These are phyloP conservation scores for Amanita pseudoporphyria DNA, from an alignment of 768 basidiomycete species.

Conservation along the genomic window DNA sequence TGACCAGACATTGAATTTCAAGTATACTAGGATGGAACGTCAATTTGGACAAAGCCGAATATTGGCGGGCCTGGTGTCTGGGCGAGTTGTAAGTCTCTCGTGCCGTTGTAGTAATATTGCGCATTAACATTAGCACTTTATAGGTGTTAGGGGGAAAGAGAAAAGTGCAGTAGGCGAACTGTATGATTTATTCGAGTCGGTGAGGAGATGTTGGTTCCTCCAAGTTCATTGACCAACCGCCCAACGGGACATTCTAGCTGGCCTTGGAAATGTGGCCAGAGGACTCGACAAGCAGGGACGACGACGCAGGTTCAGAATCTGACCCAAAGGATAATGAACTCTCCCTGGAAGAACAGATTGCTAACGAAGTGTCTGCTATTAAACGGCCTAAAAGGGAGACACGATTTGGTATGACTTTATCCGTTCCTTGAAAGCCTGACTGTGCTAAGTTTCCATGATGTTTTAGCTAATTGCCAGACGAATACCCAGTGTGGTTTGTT, in stretches of 20 bases:
- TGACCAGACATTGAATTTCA: too few species aligned
- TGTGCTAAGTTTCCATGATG: neutral
- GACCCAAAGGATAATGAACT: slow-evolving; percentile 22
- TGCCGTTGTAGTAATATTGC: neutral
- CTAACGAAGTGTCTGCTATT: slow-evolving; percentile 60
- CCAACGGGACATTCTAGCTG: slow-evolving; percentile 32
- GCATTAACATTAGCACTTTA: neutral
- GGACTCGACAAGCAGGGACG: slow-evolving; percentile 11
- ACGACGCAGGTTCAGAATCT: slow-evolving; percentile 10
- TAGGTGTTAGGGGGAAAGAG: slow-evolving; percentile 76
- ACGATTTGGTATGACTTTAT: slow-evolving; percentile 45
- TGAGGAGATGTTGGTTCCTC: slow-evolving; percentile 26
- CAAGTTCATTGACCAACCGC: neutral
- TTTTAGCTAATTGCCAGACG: slow-evolving; percentile 63
- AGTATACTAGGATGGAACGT: slow-evolving; percentile 47
- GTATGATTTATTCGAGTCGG: slow-evolving; percentile 71
- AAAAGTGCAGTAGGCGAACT: slow-evolving; percentile 68
- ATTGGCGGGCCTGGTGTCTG: slow-evolving; percentile 81
- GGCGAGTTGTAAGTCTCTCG: slow-evolving; percentile 52
- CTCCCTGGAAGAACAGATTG: slow-evolving; percentile 63
- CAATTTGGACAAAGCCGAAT: slow-evolving; percentile 51
- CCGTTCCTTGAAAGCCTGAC: slow-evolving; percentile 3
- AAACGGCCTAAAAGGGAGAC: slow-evolving; percentile 55
- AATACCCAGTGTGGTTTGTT: slow-evolving; percentile 68
- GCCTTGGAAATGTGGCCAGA: slow-evolving; percentile 64